Evolutionary conservation across 331 rosid genomes (phyloP).

Genomic region (Rhamnella rubrinervis): DNA sequence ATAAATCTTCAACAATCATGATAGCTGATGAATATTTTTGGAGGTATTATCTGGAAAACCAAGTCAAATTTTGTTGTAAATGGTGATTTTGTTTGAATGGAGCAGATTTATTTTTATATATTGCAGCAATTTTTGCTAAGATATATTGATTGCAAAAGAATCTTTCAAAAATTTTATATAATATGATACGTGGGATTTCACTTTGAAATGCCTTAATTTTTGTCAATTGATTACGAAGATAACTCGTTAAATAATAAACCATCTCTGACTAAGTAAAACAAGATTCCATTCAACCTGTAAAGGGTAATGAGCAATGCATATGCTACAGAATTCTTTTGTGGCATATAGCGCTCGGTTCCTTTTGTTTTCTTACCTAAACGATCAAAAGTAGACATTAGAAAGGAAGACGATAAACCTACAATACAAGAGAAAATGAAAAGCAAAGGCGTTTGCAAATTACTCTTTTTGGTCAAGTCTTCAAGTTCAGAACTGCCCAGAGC

Average conservation of each 20-base stretch:
- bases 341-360: slow-evolving; percentile 61
- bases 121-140: too few relatives aligned
- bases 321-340: slow-evolving; percentile 86
- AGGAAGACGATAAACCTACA: not conserved
- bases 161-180: too few relatives aligned
- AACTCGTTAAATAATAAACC: not conserved
- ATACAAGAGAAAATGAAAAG: not conserved
- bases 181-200: too few relatives aligned
- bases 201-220: too few relatives aligned
- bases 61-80: too few relatives aligned
- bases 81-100: too few relatives aligned
- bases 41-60: too few relatives aligned
- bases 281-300: slow-evolving; percentile 46
- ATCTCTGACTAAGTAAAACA: not conserved
- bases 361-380: slow-evolving; percentile 54
- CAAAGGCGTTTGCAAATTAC: slow-evolving; percentile 28
- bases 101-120: too few relatives aligned
- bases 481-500: slow-evolving; percentile 53
- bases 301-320: slow-evolving; percentile 83
- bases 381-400: slow-evolving; percentile 5
- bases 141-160: too few relatives aligned
- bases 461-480: slow-evolving; percentile 51
- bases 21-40: not conserved
- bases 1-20: not conserved
- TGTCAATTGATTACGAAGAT: too few relatives aligned